A percentile compares a stretch with the other conserved stretches of the same genome.
phyloP scores from a whole-genome alignment of 2,329 filamentous ascomycete genomes.

The Hypoxylon sp. region DNA sequence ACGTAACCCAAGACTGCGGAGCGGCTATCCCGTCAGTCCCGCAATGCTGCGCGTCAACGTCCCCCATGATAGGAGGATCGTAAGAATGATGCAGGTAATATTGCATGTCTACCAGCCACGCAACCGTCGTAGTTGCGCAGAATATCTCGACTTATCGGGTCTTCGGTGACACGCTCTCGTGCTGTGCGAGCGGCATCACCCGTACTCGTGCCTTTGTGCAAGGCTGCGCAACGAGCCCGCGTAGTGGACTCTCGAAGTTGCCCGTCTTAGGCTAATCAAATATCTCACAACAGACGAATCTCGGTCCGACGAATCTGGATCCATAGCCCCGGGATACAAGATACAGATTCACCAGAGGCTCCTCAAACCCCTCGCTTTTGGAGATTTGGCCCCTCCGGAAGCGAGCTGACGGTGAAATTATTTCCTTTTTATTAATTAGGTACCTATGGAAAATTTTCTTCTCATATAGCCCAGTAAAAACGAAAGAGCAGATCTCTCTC shows the following conservation, averaged over 20 bases:
- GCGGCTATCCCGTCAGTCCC: slow-evolving; percentile 36
- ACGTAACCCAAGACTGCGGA: slow-evolving; percentile 30
- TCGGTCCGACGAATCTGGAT: slow-evolving; percentile 43
- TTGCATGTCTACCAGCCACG: slow-evolving; percentile 34
- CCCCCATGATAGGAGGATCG: slow-evolving; percentile 20
- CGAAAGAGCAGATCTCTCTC: slow-evolving; percentile 2
- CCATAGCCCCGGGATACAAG: slow-evolving; percentile 35
- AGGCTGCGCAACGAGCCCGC: slow-evolving; percentile 34
- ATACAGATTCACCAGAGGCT: slow-evolving; percentile 18
- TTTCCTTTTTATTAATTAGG: slow-evolving; percentile 5
- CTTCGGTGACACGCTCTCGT: slow-evolving; percentile 34
- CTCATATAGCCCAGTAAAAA: slow-evolving; percentile 1
- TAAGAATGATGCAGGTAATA: slow-evolving; percentile 24
- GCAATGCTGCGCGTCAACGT: slow-evolving; percentile 24
- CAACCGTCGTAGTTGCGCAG: slow-evolving; percentile 21
- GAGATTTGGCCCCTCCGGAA: slow-evolving; percentile 11
- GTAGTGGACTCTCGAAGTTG: slow-evolving; percentile 26
- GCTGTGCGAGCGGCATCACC: slow-evolving; percentile 40
- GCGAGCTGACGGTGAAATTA: slow-evolving; percentile 10
- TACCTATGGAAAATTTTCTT: background rate
- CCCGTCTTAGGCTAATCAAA: slow-evolving; percentile 25
- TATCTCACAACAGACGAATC: slow-evolving; percentile 37
- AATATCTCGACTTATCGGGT: slow-evolving; percentile 19
- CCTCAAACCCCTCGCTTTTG: background rate
- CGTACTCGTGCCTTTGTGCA: slow-evolving; percentile 34